Evolutionary conservation across 2,329 filamentous ascomycete genomes (phyloP).

Genomic region (Cladobotryum protrusum): DNA sequence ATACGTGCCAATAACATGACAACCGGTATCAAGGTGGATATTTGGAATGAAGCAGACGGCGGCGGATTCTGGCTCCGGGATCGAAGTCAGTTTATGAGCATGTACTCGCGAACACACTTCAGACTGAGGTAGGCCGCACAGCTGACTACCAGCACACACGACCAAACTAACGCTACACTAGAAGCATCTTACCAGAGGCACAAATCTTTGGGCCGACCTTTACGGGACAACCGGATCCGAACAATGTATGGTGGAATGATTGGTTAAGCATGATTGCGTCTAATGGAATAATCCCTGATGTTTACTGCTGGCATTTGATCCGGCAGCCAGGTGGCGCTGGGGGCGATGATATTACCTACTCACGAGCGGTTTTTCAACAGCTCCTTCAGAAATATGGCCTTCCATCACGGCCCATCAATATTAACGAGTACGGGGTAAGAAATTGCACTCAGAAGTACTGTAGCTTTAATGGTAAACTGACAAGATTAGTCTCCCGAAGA

Average conservation of each 20-base stretch:
- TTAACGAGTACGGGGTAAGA: conserved; percentile 7
- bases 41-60: conserved; percentile 49
- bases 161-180: not conserved
- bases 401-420: conserved; percentile 3
- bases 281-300: conserved; percentile 4
- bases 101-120: conserved; percentile 1
- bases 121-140: not conserved
- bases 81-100: conserved; percentile 3
- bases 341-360: conserved; percentile 4
- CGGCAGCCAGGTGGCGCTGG: conserved; percentile 5
- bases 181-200: conserved; percentile 3
- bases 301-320: conserved; percentile 8
- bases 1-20: conserved; percentile 32
- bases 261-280: conserved; percentile 3
- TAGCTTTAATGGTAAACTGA: not conserved
- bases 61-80: conserved; percentile 7
- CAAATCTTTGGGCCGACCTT: conserved; percentile 8
- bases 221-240: conserved; percentile 4
- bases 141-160: not conserved
- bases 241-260: conserved; percentile 9
- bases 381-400: conserved; percentile 4
- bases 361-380: conserved; percentile 1
- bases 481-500: conserved; percentile 2
- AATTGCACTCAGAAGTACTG: too few species aligned
- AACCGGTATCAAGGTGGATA: conserved; percentile 37